These are phyloP conservation scores for Tetrastigma voinierianum DNA, from an alignment of 164 flowering plant species.

Conservation along the genomic window DNA sequence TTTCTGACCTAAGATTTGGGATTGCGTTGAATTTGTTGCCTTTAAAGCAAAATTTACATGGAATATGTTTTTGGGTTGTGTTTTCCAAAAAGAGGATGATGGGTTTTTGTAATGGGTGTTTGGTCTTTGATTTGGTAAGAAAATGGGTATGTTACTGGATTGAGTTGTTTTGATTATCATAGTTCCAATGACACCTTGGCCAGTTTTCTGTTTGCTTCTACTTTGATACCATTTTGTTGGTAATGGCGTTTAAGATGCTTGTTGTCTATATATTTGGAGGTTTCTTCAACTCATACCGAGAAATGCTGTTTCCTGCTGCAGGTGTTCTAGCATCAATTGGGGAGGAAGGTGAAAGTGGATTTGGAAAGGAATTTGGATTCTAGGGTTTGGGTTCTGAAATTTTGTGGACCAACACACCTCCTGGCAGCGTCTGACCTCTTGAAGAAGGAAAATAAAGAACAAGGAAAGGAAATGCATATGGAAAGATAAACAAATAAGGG, in stretches of 20 bases:
- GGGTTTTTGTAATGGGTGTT: not conserved
- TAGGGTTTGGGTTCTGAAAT: constrained; percentile 17
- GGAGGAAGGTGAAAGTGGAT: not conserved
- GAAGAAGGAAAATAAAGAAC: constrained; percentile 10
- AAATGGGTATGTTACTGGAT: constrained; percentile 13
- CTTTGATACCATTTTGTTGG: constrained; percentile 27
- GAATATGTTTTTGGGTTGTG: constrained; percentile 1
- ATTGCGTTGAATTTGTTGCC: not conserved
- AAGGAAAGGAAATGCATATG: not conserved
- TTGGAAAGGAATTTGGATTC: constrained; percentile 15
- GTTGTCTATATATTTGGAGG: constrained; percentile 28
- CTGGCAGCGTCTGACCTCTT: constrained; percentile 4
- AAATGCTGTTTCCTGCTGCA: constrained; percentile 24
- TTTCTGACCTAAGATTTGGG: not conserved
- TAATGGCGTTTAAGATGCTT: constrained; percentile 22
- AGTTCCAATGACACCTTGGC: not conserved
- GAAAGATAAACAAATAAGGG: constrained; percentile 20
- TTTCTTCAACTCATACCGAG: constrained; percentile 25
- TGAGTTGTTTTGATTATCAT: not conserved
- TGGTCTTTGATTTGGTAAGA: constrained; percentile 7
- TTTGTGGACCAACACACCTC: constrained; percentile 11
- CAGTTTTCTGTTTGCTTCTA: not conserved
- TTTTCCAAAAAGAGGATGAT: constrained; percentile 1
- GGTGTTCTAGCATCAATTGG: constrained; percentile 8
- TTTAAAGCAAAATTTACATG: not conserved